Conservation (phyloP, 1,284 basidiomycete genomes). For the Fomitopsis schrenkii region DNA sequence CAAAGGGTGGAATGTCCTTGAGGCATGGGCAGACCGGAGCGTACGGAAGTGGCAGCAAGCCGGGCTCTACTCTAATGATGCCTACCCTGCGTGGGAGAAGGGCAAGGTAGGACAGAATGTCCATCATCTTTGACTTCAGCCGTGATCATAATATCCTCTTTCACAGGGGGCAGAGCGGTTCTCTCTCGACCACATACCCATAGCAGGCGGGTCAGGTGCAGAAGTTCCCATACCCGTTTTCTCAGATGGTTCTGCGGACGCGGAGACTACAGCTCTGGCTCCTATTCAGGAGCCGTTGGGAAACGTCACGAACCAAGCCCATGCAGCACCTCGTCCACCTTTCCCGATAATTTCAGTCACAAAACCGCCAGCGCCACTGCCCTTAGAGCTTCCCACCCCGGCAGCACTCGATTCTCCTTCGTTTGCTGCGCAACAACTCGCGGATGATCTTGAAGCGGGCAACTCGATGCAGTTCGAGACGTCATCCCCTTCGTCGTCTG, state of each 20-base stretch:
- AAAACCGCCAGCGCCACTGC: constrained; percentile 63
- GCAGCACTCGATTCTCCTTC: constrained; percentile 42
- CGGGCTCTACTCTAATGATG: constrained; percentile 56
- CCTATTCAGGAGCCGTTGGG: constrained; percentile 18
- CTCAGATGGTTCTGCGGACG: constrained; percentile 13
- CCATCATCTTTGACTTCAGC: not conserved
- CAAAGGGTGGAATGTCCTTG: constrained; percentile 85
- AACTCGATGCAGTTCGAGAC: constrained; percentile 34
- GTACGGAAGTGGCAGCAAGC: constrained; percentile 80
- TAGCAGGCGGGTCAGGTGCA: constrained; percentile 24
- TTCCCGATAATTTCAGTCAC: constrained; percentile 59
- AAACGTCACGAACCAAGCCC: constrained; percentile 19
- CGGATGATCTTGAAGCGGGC: constrained; percentile 54
- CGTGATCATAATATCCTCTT: constrained; percentile 1
- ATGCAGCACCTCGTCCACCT: constrained; percentile 14
- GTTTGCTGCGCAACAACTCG: not conserved
- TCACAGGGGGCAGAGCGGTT: constrained; percentile 22
- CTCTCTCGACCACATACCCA: constrained; percentile 19
- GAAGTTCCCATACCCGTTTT: constrained; percentile 37
- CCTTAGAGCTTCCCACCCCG: constrained; percentile 60
- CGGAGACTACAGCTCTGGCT: constrained; percentile 14
- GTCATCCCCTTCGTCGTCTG: constrained; percentile 7
- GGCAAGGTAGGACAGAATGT: constrained; percentile 39
- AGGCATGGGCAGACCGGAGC: constrained; percentile 88
- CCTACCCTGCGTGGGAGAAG: constrained; percentile 36